A percentile compares a stretch with the other conserved stretches of the same genome.
These are phyloP conservation scores for Chlorella sp. DNA, from an alignment of 139 green algal genomes.

Conservation along the genomic window DNA sequence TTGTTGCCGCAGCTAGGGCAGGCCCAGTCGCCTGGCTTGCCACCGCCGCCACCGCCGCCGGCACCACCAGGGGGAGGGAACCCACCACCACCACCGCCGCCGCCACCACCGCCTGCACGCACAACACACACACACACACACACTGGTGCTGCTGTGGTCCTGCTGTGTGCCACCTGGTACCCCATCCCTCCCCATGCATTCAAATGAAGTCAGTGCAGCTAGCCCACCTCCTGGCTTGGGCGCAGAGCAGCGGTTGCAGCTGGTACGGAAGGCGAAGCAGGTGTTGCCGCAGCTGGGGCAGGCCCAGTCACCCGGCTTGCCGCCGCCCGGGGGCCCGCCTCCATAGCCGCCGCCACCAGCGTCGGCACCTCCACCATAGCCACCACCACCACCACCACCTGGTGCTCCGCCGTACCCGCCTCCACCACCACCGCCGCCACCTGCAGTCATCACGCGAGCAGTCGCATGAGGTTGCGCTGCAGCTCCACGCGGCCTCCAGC, in stretches of 20 bases:
- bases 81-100: constrained; percentile 10
- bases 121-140: not conserved
- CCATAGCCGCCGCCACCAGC: not conserved
- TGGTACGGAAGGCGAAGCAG: constrained; percentile 52
- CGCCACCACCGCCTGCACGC: not conserved
- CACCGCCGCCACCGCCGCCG: constrained; percentile 16
- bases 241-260: constrained; percentile 57
- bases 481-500: too few species aligned
- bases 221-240: constrained; percentile 9
- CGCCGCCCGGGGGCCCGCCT: not conserved
- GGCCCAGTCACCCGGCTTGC: constrained; percentile 54
- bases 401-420: too few species aligned
- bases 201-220: too few species aligned
- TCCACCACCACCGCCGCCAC: too few species aligned
- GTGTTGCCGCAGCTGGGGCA: constrained; percentile 45
- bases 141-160: not conserved
- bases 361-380: not conserved
- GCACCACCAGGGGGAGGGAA: constrained; percentile 11
- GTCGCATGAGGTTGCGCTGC: too few species aligned
- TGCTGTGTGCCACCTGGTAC: too few species aligned
- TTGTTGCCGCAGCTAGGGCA: constrained; percentile 67
- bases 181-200: too few species aligned
- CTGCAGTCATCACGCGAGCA: too few species aligned
- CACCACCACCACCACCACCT: constrained; percentile 1
- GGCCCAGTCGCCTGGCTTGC: constrained; percentile 51